Conservation (phyloP, 2,329 filamentous ascomycete genomes). For the Colletotrichum salicis region DNA sequence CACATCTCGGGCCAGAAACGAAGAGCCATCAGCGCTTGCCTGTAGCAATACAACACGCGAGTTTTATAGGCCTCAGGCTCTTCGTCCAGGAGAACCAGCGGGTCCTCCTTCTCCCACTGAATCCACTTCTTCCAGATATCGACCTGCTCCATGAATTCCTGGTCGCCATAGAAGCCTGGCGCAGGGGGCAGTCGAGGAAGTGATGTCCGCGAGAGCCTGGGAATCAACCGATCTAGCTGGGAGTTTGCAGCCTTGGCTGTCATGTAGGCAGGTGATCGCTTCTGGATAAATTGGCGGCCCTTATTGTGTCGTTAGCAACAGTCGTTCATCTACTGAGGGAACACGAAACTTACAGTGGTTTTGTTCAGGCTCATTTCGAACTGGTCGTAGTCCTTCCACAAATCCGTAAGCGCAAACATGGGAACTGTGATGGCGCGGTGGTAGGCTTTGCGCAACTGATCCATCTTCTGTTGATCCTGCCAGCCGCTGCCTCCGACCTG, state of each 20-base stretch:
- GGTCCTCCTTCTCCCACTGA: slow-evolving; percentile 93
- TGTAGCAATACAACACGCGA: slow-evolving; percentile 89
- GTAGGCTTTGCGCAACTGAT: slow-evolving; percentile 89
- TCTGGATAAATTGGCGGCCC: slow-evolving; percentile 94
- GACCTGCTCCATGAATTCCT: slow-evolving; percentile 85
- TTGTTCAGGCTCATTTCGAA: slow-evolving; percentile 97
- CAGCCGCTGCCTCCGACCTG: slow-evolving; percentile 85
- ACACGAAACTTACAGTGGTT: slow-evolving; percentile 72
- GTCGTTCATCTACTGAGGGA: neutral
- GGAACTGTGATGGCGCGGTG: slow-evolving; percentile 90
- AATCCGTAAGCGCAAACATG: slow-evolving; percentile 80
- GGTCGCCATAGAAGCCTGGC: slow-evolving; percentile 85
- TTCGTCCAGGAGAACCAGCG: slow-evolving; percentile 84
- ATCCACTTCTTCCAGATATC: slow-evolving; percentile 95
- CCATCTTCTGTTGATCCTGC: slow-evolving; percentile 99
- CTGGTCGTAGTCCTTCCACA: slow-evolving; percentile 98
- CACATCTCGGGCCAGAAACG: slow-evolving; percentile 96
- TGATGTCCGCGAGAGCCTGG: slow-evolving; percentile 79
- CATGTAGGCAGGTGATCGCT: slow-evolving; percentile 94
- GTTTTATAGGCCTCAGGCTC: slow-evolving; percentile 79
- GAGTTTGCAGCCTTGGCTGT: slow-evolving; percentile 91
- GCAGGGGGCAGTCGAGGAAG: slow-evolving; percentile 85
- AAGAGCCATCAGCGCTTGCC: slow-evolving; percentile 91
- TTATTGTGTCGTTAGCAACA: slow-evolving; percentile 56
- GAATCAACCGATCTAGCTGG: slow-evolving; percentile 88